phyloP scores from a whole-genome alignment of 495 filamentous ascomycete species.

The Penicillium lagena region DNA sequence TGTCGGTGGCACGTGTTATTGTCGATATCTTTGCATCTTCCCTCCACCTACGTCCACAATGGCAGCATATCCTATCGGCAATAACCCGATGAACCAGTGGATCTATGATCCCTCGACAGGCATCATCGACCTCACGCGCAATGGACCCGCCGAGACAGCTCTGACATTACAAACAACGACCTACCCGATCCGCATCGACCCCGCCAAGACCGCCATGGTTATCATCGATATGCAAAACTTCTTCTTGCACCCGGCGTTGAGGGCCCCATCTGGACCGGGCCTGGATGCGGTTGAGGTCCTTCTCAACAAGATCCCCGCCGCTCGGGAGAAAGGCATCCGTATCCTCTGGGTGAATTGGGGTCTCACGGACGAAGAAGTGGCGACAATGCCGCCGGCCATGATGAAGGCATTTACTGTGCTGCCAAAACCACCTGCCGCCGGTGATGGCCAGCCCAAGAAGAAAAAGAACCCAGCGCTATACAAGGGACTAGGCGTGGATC shows the following conservation, averaged over 20 bases:
- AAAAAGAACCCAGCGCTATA: constrained; percentile 16
- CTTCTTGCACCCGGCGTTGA: constrained; percentile 41
- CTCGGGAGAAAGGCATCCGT: constrained; percentile 37
- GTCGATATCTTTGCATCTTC: too few species aligned
- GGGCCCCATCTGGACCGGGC: constrained; percentile 15
- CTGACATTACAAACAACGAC: constrained; percentile 20
- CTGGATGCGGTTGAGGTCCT: constrained; percentile 22
- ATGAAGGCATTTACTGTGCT: constrained; percentile 2
- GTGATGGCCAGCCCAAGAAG: too few species aligned
- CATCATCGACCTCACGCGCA: constrained; percentile 7
- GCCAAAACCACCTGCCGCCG: too few species aligned
- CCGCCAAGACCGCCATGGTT: constrained; percentile 41
- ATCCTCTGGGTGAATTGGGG: constrained; percentile 60
- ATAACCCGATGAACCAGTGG: constrained; percentile 3
- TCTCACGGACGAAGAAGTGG: constrained; percentile 45
- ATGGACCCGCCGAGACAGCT: background rate
- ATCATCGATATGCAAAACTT: constrained; percentile 61
- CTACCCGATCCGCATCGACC: constrained; percentile 17
- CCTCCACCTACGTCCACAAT: too few species aligned
- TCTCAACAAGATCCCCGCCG: constrained; percentile 32
- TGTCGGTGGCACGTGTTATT: too few species aligned
- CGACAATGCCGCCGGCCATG: constrained; percentile 41
- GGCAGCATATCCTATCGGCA: background rate
- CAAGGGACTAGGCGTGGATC: constrained; percentile 33
- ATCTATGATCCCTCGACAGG: constrained; percentile 2